Conservation (phyloP, 192 early-diverging fungal species). For the Coemansia sp. region DNA sequence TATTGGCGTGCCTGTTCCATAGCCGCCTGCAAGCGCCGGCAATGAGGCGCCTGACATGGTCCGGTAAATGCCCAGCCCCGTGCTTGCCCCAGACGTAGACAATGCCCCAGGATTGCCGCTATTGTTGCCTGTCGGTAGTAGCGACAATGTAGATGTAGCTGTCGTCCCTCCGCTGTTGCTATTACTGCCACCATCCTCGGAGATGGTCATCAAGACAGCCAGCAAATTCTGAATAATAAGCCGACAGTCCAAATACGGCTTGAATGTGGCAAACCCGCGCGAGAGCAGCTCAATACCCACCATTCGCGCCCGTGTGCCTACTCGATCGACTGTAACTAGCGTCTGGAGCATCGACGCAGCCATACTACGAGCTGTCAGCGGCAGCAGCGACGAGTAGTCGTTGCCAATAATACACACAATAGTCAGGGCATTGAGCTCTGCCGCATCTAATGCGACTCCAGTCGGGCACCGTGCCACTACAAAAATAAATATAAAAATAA, state of each 20-base stretch:
- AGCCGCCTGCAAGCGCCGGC: constrained; percentile 10
- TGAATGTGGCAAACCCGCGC: constrained; percentile 46
- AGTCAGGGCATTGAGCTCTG: constrained; percentile 41
- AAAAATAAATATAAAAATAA: background rate
- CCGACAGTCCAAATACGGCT: constrained; percentile 45
- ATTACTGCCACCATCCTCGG: constrained; percentile 17
- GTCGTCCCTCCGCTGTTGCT: background rate
- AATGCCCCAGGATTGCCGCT: constrained; percentile 4
- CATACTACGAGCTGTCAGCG: constrained; percentile 49
- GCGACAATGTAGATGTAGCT: constrained; percentile 1
- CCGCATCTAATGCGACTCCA: constrained; percentile 24
- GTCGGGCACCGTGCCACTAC: constrained; percentile 44
- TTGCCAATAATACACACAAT: constrained; percentile 50
- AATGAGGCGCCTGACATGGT: constrained; percentile 27
- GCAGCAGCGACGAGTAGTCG: constrained; percentile 45
- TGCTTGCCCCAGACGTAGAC: constrained; percentile 8
- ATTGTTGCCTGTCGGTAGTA: background rate
- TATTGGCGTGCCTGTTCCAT: background rate
- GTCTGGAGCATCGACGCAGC: constrained; percentile 47
- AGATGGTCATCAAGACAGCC: constrained; percentile 26
- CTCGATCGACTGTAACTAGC: constrained; percentile 17
- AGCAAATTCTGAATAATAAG: constrained; percentile 33
- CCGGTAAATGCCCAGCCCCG: constrained; percentile 14
- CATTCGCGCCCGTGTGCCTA: constrained; percentile 22
- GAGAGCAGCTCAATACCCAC: constrained; percentile 47